Percentiles rank a stretch among this genome's conserved stretches.
Evolutionary conservation across 108 stramenopile species (phyloP).

Genomic region (Cyclotella kingstonii): DNA sequence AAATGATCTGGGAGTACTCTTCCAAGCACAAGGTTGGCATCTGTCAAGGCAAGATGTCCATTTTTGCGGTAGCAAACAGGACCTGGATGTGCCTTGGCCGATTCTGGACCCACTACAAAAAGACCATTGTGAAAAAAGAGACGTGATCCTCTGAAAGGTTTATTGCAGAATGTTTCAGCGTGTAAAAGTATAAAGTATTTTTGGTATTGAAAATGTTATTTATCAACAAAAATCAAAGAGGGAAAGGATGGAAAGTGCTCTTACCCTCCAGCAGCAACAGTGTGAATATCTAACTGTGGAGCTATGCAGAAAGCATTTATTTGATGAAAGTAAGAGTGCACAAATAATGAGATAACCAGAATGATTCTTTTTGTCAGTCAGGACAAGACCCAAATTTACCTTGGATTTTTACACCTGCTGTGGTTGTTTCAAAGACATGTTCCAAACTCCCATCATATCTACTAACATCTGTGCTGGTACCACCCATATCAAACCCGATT

Average conservation of each 20-base stretch:
- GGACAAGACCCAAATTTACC: constrained; percentile 39
- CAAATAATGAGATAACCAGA: neutral
- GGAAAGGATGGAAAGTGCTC: constrained; percentile 1
- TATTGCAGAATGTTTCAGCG: no score
- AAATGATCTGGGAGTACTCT: constrained; percentile 90
- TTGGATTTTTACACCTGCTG: constrained; percentile 94
- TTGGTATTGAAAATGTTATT: no score
- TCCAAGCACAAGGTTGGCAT: constrained; percentile 97
- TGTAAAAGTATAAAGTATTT: no score
- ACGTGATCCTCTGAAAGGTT: constrained; percentile 58
- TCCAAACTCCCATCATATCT: constrained; percentile 87
- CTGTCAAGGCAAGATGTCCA: constrained; percentile 96
- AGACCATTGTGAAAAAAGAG: constrained; percentile 90
- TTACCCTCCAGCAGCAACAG: constrained; percentile 92
- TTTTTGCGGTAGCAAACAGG: constrained; percentile 98
- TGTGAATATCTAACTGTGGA: constrained; percentile 98
- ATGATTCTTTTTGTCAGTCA: neutral
- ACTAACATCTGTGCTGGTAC: constrained; percentile 95
- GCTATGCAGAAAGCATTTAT: constrained; percentile 15
- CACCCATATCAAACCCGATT: constrained; percentile 99
- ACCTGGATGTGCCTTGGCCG: constrained; percentile 95
- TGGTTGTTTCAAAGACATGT: constrained; percentile 95
- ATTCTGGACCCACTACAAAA: constrained; percentile 96
- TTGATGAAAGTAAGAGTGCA: no score
- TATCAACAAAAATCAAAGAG: no score